Base-by-base conservation (phyloP, 139 green algal species). In the Chlamydomonas sp. region DNA sequence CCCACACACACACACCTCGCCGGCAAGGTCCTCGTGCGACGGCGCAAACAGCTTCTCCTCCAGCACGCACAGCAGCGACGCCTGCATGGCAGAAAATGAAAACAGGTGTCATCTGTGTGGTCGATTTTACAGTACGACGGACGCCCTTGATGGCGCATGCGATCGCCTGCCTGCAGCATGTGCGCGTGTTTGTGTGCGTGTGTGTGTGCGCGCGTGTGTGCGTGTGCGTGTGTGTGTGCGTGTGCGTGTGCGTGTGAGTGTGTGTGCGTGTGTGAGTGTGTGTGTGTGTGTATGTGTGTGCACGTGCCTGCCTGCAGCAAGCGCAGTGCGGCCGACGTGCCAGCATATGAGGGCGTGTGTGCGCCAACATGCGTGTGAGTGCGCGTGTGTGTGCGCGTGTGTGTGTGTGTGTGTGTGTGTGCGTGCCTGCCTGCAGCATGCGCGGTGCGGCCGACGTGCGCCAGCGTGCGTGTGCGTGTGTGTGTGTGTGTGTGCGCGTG, bases 31-130 rank as follows among this genome's bases (percentile, higher is more conserved):
- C 8, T 71, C 70, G 10, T 66, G 59, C 36, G 36, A 69, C 3
- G 62, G 37, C 5, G 36, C 26, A 30, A 63, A 62, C 64, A 95
- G 73, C 35, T 75, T 70, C 72, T 94, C 89, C 76, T 96, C 90
- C 67, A 95, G 62, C 1, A 87, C 67, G 6, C 73, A 84, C 2
- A 96, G 2, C 37, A 96, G 68, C 28, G 65, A 71, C 1, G 85
- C 87, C 80, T 69, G 35, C 3, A n/a, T n/a, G n/a, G n/a, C n/a
- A n/a, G n/a, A n/a, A n/a, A n/a, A n/a, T n/a, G n/a, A 65, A 77
- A 67, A 77, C 89, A 54, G 43, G 43, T 54, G 43, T 54, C 13
- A n/a, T n/a, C n/a, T n/a, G n/a, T n/a, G n/a, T n/a, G n/a, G n/a
- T n/a, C n/a, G n/a, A n/a, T n/a, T n/a, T n/a, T n/a, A n/a, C n/a